A percentile compares a stretch with the other conserved stretches of the same genome.
phyloP scores from a whole-genome alignment of 257 asterid genomes.

The Fraxinus excelsior region DNA sequence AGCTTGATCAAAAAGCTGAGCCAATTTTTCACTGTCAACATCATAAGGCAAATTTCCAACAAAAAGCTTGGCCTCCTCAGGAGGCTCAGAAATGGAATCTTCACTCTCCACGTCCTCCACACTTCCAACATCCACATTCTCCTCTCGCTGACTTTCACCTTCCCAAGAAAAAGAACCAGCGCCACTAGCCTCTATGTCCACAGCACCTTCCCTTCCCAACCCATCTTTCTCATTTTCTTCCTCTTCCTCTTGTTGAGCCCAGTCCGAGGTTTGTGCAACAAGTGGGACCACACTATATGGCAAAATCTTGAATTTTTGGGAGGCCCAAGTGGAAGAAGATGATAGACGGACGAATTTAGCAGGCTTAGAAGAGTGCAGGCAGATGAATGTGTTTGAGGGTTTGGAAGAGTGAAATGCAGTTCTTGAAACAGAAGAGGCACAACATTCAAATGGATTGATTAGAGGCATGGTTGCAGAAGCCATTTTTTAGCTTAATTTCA shows the following conservation, averaged over 20 bases:
- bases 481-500: conserved; percentile 1
- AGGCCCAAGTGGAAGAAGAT: conserved; percentile 14
- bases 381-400: conserved; percentile 18
- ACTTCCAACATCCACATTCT: conserved; percentile 28
- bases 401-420: conserved; percentile 4
- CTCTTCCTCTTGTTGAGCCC: conserved; percentile 42
- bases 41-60: conserved; percentile 86
- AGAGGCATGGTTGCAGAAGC: conserved; percentile 1
- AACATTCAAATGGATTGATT: not conserved
- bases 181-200: conserved; percentile 14
- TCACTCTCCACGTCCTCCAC: conserved; percentile 26
- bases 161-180: conserved; percentile 11
- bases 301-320: conserved; percentile 34
- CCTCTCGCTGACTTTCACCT: conserved; percentile 16
- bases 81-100: conserved; percentile 46
- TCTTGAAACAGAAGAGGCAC: not conserved
- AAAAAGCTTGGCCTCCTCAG: conserved; percentile 79
- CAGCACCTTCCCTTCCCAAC: conserved; percentile 6
- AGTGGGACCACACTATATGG: conserved; percentile 32
- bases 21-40: conserved; percentile 64
- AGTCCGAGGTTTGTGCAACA: conserved; percentile 40
- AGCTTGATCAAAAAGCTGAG: conserved; percentile 66
- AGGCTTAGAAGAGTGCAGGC: no score
- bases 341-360: not conserved
- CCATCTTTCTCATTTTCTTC: conserved; percentile 5